Base-by-base conservation (phyloP, 768 basidiomycete genomes). In the Panaeolus cyanescens region DNA sequence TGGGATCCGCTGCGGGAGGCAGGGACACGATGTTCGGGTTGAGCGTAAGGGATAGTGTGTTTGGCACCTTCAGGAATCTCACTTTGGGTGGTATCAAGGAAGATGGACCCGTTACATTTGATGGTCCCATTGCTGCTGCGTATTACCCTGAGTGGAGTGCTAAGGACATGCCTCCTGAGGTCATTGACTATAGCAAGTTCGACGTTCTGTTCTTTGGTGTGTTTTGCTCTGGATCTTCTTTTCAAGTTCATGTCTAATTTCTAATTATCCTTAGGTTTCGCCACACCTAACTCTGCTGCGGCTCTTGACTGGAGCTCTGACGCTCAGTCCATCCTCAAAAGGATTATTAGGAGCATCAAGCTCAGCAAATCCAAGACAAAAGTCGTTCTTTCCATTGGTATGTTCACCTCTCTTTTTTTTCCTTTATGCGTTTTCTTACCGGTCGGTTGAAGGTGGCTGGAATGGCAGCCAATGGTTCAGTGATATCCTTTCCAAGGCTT, bases 191-290 rank as follows among this genome's bases (percentile, higher is more conserved):
- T 68, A 78, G 77, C 62, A 82, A 84, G 69, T 89, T 88, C 66
- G 86, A 91, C 68, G 80, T 89, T 58, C 72, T 91, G 55, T 85
- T 88, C 71, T 91, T 86, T 62, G 85, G 86, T 87, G 54, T 30
- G 71, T 64, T 28, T 39, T 39, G 5, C 36, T 54, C 17, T 39
- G 19, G 12, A 33, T 36, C 2, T 42, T 12, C 31, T 50, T 34
- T 34, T 7, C 45, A 28, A 15, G 10, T n/a, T 28, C 2, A 28
- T 50, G 30, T 25, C 5, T 34, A 7, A 6, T 34, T 34, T 20
- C 8, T 3, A 25, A 42, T 30, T 4, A 42, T 34, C 12, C 1
- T 39, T 54, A 87, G 88, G 88, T 3, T 92, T 90, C 66, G 87
- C 85, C 13, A 81, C 83, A 6, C 87, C 89, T 5, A 87, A 83